Evolutionary conservation across 345 rosid species (phyloP).

Genomic region (Physaria fendleri): DNA sequence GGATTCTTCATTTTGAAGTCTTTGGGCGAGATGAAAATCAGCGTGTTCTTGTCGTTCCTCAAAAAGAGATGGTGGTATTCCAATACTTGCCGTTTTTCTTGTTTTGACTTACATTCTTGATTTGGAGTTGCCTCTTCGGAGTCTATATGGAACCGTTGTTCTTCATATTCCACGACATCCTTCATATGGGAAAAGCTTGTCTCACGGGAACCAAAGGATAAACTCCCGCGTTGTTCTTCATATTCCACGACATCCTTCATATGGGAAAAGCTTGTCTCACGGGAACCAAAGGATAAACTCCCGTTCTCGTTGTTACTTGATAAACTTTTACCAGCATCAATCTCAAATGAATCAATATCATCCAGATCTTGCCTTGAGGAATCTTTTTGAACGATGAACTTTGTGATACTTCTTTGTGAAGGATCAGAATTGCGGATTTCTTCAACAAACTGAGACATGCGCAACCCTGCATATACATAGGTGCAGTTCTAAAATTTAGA

Average conservation of each 20-base stretch:
- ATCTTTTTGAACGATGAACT: constrained; percentile 44
- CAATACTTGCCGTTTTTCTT: constrained; percentile 9
- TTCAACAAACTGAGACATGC: constrained; percentile 74
- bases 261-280: constrained; percentile 32
- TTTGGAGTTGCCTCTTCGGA: constrained; percentile 16
- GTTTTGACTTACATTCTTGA: constrained; percentile 18
- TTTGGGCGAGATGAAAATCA: constrained; percentile 86
- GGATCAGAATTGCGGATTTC: constrained; percentile 51
- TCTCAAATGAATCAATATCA: constrained; percentile 31
- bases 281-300: constrained; percentile 26
- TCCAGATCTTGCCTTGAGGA: constrained; percentile 30
- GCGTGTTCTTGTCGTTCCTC: constrained; percentile 86
- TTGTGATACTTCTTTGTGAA: constrained; percentile 54
- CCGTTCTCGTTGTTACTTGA: constrained; percentile 30
- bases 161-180: constrained; percentile 25
- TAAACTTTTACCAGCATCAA: constrained; percentile 29
- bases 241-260: constrained; percentile 25
- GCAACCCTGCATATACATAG: constrained; percentile 45
- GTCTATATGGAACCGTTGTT: constrained; percentile 16
- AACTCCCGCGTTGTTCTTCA: constrained; percentile 17
- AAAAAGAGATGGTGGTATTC: constrained; percentile 59
- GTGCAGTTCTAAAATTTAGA: not conserved
- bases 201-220: constrained; percentile 31
- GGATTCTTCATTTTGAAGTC: constrained; percentile 77
- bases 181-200: constrained; percentile 29